These are phyloP conservation scores for Echinochloa phyllopogon DNA, from an alignment of 176 grass and related monocot species.

Conservation along the genomic window DNA sequence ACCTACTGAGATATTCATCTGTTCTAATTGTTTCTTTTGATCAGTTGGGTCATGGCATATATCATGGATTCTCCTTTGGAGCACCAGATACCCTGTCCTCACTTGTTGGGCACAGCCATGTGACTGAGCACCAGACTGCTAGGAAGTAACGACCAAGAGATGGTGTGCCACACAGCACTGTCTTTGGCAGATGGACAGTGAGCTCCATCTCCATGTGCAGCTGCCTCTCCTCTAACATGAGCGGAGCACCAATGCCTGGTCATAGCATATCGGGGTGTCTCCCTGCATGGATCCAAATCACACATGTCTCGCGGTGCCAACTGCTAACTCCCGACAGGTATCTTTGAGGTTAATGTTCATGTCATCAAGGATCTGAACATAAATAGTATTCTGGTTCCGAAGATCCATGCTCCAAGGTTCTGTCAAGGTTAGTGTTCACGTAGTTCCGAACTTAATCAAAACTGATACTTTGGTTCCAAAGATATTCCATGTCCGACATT, in stretches of 20 bases:
- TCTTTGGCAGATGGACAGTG: neutral
- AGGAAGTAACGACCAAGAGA: slow-evolving; percentile 10
- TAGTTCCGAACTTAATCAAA: neutral
- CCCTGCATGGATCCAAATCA: neutral
- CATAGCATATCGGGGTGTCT: slow-evolving; percentile 11
- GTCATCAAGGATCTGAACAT: neutral
- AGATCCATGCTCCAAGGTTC: neutral
- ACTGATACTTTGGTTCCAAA: neutral
- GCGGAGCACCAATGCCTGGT: neutral
- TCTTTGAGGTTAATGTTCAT: slow-evolving; percentile 1
- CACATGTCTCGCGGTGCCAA: neutral
- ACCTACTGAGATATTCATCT: slow-evolving; percentile 9
- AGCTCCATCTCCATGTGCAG: slow-evolving; percentile 34
- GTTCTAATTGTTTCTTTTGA: neutral
- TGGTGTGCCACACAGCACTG: neutral
- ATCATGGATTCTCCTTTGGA: slow-evolving; percentile 26
- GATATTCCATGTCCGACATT: slow-evolving; percentile 17
- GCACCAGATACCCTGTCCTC: slow-evolving; percentile 7
- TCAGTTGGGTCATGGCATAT: slow-evolving; percentile 12
- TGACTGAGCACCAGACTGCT: slow-evolving; percentile 12
- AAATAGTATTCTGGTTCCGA: neutral
- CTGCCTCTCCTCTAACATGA: slow-evolving; percentile 25
- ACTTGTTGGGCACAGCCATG: slow-evolving; percentile 32
- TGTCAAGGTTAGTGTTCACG: neutral
- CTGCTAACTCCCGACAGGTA: neutral